A percentile compares a stretch with the other conserved stretches of the same genome.
Evolutionary conservation across 2,329 filamentous ascomycete species (phyloP).

Genomic region (Cladophialophora psammophila): DNA sequence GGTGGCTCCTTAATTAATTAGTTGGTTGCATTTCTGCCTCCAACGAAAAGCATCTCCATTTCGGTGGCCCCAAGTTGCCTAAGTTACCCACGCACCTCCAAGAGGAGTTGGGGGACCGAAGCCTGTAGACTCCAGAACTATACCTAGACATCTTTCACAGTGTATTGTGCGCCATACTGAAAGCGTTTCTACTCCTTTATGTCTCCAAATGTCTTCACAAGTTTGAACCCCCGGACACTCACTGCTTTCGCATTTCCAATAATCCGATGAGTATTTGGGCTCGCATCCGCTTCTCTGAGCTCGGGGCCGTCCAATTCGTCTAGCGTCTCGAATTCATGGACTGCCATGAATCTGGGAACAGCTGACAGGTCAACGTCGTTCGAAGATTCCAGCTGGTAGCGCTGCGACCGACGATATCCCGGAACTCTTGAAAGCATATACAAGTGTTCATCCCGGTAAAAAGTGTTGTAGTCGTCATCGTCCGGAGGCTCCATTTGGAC

Average conservation of each 20-base stretch:
- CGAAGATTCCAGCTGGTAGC: conserved; percentile 10
- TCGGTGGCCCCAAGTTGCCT: not conserved
- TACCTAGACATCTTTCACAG: not conserved
- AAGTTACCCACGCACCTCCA: too few species aligned
- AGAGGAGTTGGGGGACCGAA: not conserved
- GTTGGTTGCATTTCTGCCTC: not conserved
- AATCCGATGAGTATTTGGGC: conserved; percentile 21
- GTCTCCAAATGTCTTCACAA: conserved; percentile 6
- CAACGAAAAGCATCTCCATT: not conserved
- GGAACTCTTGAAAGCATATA: conserved; percentile 17
- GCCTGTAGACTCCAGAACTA: not conserved
- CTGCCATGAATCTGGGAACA: conserved; percentile 22
- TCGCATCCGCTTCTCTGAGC: conserved; percentile 20
- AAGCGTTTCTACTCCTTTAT: conserved; percentile 5
- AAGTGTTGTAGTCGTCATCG: conserved; percentile 21
- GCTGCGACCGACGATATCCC: conserved; percentile 20
- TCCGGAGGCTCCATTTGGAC: conserved; percentile 18
- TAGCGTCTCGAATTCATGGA: conserved; percentile 15
- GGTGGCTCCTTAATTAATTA: not conserved
- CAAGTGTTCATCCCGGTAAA: conserved; percentile 19
- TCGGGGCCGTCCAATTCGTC: conserved; percentile 14
- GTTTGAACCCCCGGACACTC: conserved; percentile 19
- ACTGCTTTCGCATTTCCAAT: conserved; percentile 15
- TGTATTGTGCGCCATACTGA: not conserved
- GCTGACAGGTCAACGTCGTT: not conserved